Percentiles rank a stretch among this genome's conserved stretches.
Evolutionary conservation across 345 rosid genomes (phyloP).

Genomic region (Populus simonii): DNA sequence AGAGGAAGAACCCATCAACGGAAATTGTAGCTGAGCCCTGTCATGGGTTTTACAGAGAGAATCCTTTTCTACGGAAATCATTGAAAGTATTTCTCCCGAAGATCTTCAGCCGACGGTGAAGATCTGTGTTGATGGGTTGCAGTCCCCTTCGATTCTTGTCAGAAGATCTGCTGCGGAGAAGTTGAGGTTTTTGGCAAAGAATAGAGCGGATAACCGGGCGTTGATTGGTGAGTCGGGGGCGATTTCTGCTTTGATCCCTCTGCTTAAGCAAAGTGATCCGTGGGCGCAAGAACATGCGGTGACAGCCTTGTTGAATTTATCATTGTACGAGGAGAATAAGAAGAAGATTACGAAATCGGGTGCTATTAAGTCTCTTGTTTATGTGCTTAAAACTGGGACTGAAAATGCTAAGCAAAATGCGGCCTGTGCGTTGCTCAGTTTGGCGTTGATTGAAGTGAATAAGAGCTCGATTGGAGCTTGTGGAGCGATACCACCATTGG

Average conservation of each 20-base stretch:
- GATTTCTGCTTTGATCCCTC: slow-evolving; percentile 72
- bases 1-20: neutral
- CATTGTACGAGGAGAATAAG: slow-evolving; percentile 72
- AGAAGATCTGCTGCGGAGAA: slow-evolving; percentile 95
- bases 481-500: slow-evolving; percentile 93
- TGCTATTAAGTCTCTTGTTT: slow-evolving; percentile 78
- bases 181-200: slow-evolving; percentile 81
- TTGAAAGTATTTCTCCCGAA: slow-evolving; percentile 90
- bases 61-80: slow-evolving; percentile 81
- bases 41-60: slow-evolving; percentile 76
- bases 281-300: slow-evolving; percentile 96
- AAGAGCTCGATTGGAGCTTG: slow-evolving; percentile 79
- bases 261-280: slow-evolving; percentile 78
- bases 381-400: slow-evolving; percentile 86
- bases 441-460: slow-evolving; percentile 82
- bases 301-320: slow-evolving; percentile 82
- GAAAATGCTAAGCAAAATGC: slow-evolving; percentile 96
- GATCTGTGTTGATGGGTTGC: slow-evolving; percentile 81
- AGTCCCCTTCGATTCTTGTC: slow-evolving; percentile 61
- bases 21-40: slow-evolving; percentile 68
- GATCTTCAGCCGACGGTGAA: slow-evolving; percentile 95
- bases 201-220: slow-evolving; percentile 75
- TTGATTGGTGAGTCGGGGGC: slow-evolving; percentile 95
- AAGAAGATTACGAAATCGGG: slow-evolving; percentile 56
- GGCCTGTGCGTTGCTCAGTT: slow-evolving; percentile 81